phyloP scores from a whole-genome alignment of 495 filamentous ascomycete genomes.

The Lasiosphaeria hispida region DNA sequence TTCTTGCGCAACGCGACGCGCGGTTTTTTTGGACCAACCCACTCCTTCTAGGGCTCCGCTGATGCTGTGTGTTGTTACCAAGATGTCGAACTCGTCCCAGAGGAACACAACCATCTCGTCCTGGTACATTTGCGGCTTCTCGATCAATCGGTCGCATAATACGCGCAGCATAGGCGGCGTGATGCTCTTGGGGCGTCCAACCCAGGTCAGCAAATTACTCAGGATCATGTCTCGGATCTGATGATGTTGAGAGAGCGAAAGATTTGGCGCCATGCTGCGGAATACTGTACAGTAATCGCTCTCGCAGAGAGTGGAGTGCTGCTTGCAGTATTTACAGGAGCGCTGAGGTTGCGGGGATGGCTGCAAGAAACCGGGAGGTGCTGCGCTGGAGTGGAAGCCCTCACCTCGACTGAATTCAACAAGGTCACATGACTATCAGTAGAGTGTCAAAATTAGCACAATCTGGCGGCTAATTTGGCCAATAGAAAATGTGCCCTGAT shows the following conservation, averaged over 20 bases:
- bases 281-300: no score
- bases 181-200: background rate
- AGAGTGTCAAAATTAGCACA: no score
- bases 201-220: background rate
- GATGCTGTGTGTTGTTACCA: background rate
- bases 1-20: background rate
- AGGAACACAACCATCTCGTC: constrained; percentile 4
- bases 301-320: no score
- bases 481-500: no score
- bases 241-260: background rate
- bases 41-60: background rate
- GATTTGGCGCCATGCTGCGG: background rate
- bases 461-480: no score
- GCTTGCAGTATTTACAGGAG: no score
- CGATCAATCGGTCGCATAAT: background rate
- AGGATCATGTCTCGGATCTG: constrained; percentile 1
- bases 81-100: background rate
- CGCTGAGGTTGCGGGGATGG: no score
- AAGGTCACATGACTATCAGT: no score
- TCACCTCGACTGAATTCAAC: no score
- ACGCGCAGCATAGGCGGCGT: background rate
- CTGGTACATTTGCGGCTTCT: background rate
- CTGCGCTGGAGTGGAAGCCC: no score
- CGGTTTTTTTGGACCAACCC: background rate
- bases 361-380: no score